These are phyloP conservation scores for Luzula sylvatica DNA, from an alignment of 176 grass and related monocot genomes.

Conservation along the genomic window DNA sequence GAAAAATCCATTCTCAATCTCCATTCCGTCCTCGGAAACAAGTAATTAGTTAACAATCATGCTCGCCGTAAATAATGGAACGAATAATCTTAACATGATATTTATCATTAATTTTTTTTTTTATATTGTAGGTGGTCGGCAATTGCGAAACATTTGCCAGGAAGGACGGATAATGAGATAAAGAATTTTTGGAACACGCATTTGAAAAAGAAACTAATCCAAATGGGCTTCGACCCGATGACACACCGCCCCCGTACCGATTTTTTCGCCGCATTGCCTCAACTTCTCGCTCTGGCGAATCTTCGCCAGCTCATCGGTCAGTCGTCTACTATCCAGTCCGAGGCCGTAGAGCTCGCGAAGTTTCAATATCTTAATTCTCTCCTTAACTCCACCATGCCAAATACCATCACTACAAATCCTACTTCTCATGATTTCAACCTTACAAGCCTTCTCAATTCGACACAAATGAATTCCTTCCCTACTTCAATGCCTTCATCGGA, in stretches of 20 bases:
- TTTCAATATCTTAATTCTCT: slow-evolving; percentile 54
- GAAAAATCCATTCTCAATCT: slow-evolving; percentile 78
- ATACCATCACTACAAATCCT: slow-evolving; percentile 23
- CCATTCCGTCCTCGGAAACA: slow-evolving; percentile 89
- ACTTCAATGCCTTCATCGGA: slow-evolving; percentile 32
- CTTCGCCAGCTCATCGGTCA: slow-evolving; percentile 66
- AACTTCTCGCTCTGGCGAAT: slow-evolving; percentile 66
- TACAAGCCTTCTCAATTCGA: slow-evolving; percentile 43
- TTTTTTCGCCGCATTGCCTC: slow-evolving; percentile 75
- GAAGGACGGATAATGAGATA: slow-evolving; percentile 91
- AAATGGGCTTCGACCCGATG: slow-evolving; percentile 97
- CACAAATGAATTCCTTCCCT: slow-evolving; percentile 46
- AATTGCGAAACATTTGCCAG: slow-evolving; percentile 59
- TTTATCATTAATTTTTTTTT: not conserved
- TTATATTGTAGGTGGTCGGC: slow-evolving; percentile 72
- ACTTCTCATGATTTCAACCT: slow-evolving; percentile 46
- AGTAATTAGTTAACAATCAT: slow-evolving; percentile 28
- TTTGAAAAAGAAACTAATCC: slow-evolving; percentile 97
- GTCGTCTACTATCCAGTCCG: slow-evolving; percentile 38
- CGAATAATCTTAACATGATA: slow-evolving; percentile 3
- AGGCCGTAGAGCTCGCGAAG: slow-evolving; percentile 48
- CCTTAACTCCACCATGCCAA: slow-evolving; percentile 30
- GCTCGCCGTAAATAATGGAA: slow-evolving; percentile 2
- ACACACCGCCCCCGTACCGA: slow-evolving; percentile 82
- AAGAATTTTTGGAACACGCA: slow-evolving; percentile 99